Percentiles rank a stretch among this genome's conserved stretches.
Conservation (phyloP, 305 asterid species). For the Plantago coronopus region DNA sequence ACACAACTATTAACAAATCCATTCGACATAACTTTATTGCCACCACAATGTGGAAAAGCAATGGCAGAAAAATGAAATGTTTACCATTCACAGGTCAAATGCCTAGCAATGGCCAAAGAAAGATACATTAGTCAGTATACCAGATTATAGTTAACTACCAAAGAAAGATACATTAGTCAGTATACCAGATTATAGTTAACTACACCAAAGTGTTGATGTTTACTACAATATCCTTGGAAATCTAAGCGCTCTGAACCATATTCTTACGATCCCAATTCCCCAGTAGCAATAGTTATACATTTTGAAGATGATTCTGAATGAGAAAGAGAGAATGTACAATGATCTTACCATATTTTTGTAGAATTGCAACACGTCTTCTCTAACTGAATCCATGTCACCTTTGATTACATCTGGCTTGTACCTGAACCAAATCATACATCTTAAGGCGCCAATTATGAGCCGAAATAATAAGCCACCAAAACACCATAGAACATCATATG, state of each 20-base stretch:
- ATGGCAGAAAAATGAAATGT: neutral
- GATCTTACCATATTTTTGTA: constrained; percentile 53
- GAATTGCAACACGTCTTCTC: constrained; percentile 67
- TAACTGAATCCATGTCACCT: constrained; percentile 90
- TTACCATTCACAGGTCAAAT: constrained; percentile 10
- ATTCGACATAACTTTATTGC: neutral
- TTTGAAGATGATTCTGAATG: constrained; percentile 4
- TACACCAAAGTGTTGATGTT: neutral
- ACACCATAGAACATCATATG: neutral
- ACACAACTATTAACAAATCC: neutral
- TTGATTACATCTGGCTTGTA: constrained; percentile 74
- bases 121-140: neutral
- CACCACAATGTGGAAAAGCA: constrained; percentile 11
- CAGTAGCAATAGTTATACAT: neutral
- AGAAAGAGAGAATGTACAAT: constrained; percentile 1
- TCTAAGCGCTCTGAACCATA: neutral
- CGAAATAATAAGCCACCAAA: constrained; percentile 12
- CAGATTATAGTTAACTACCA: neutral
- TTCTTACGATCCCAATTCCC: too few relatives aligned
- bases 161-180: neutral
- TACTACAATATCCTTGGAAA: neutral
- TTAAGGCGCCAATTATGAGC: constrained; percentile 4
- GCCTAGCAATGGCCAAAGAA: neutral
- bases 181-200: neutral
- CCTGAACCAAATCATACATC: constrained; percentile 40